These are phyloP conservation scores for Stephania yunnanensis DNA, from an alignment of 164 flowering plant species.

Conservation along the genomic window DNA sequence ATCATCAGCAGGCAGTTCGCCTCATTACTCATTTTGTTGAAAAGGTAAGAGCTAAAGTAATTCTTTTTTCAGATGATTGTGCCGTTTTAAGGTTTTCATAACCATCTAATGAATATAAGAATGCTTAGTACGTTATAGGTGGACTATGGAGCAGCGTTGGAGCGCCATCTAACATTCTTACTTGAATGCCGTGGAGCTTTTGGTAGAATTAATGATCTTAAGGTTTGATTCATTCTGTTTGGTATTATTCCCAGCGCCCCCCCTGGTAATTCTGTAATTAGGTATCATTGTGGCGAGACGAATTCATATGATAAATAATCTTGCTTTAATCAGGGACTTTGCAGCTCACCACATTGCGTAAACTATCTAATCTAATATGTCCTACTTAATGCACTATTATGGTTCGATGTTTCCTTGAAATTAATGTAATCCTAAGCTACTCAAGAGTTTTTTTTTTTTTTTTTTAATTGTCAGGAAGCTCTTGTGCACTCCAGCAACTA, in stretches of 20 bases:
- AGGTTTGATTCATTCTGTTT: conserved; percentile 35
- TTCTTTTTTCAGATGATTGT: neutral
- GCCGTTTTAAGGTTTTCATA: conserved; percentile 4
- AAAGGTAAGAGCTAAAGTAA: conserved; percentile 37
- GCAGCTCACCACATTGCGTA: too few relatives aligned
- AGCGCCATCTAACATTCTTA: conserved; percentile 66
- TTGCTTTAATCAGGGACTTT: too few relatives aligned
- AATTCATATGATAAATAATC: too few relatives aligned
- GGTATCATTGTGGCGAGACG: too few relatives aligned
- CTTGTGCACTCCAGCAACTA: conserved; percentile 68
- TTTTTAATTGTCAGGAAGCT: conserved; percentile 48
- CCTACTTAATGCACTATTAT: neutral
- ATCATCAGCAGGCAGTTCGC: conserved; percentile 45
- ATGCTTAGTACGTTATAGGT: conserved; percentile 42
- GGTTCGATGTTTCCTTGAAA: neutral
- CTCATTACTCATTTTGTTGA: conserved; percentile 61
- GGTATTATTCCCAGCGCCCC: too few relatives aligned
- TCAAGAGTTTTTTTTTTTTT: neutral
- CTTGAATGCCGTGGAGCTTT: conserved; percentile 80
- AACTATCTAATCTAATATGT: too few relatives aligned
- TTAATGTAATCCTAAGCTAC: too few relatives aligned
- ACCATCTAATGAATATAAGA: neutral
- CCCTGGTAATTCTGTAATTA: too few relatives aligned
- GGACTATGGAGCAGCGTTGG: conserved; percentile 61
- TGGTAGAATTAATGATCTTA: conserved; percentile 50